Conservation (phyloP, 2,329 filamentous ascomycete species). For the Colletotrichum filicis region DNA sequence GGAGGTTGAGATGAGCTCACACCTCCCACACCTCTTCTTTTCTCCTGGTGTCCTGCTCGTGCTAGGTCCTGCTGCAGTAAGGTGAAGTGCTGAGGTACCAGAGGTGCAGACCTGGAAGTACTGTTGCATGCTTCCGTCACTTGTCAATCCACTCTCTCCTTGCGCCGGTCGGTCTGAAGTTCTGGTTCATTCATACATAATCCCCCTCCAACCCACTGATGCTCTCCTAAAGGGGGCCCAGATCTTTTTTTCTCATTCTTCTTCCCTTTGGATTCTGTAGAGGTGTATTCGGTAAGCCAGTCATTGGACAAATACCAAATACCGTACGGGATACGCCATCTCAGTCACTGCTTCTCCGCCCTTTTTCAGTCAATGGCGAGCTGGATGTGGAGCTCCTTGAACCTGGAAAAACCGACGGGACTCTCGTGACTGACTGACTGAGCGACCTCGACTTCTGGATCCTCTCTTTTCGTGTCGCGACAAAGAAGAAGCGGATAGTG, state of each 20-base stretch:
- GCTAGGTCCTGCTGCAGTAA: too few relatives aligned
- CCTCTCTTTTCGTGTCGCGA: not conserved
- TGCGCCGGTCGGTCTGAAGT: slow-evolving; percentile 20
- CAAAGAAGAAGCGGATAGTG: not conserved
- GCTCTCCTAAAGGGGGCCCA: slow-evolving; percentile 5
- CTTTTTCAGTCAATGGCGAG: slow-evolving; percentile 28
- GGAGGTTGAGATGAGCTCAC: slow-evolving; percentile 32
- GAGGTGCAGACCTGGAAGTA: too few relatives aligned
- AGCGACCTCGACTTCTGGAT: not conserved
- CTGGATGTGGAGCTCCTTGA: slow-evolving; percentile 32
- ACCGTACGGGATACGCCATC: not conserved
- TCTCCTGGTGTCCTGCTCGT: not conserved
- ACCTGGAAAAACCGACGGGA: slow-evolving; percentile 31
- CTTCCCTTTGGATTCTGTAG: not conserved
- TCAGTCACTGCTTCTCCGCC: not conserved
- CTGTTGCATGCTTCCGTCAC: slow-evolving; percentile 34
- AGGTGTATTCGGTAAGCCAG: not conserved
- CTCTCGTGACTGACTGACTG: slow-evolving; percentile 29
- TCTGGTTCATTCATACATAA: slow-evolving; percentile 32
- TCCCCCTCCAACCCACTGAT: slow-evolving; percentile 31
- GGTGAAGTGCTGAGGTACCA: not conserved
- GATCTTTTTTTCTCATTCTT: not conserved
- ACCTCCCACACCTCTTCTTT: slow-evolving; percentile 26
- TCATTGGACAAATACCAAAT: not conserved
- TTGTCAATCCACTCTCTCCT: slow-evolving; percentile 28